A percentile compares a stretch with the other conserved stretches of the same genome.
These are phyloP conservation scores for Mucor irregularis DNA, from an alignment of 371 early-diverging fungal genomes.

Conservation along the genomic window DNA sequence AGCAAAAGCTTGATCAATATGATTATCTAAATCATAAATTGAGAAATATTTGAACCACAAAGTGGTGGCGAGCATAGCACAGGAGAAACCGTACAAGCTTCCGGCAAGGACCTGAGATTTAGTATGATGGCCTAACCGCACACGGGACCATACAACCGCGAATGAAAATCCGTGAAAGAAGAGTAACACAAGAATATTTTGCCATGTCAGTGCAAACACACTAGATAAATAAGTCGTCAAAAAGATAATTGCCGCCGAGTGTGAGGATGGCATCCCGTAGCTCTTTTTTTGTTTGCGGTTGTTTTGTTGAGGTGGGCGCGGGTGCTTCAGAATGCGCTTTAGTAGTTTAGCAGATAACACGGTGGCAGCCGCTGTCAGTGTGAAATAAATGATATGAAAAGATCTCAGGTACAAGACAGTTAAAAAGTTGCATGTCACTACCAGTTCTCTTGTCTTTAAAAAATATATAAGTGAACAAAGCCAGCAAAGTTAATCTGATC, in stretches of 20 bases:
- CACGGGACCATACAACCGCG: constrained; percentile 57
- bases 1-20: neutral
- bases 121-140: constrained; percentile 51
- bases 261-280: constrained; percentile 81
- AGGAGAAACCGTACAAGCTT: constrained; percentile 34
- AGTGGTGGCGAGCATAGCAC: constrained; percentile 37
- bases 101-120: constrained; percentile 55
- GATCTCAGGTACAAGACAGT: constrained; percentile 31
- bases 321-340: constrained; percentile 52
- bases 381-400: constrained; percentile 34
- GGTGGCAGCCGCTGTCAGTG: constrained; percentile 22
- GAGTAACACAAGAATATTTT: neutral
- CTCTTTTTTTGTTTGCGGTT: constrained; percentile 8
- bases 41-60: constrained; percentile 25
- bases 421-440: constrained; percentile 10
- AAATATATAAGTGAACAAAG: too few species aligned
- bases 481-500: neutral
- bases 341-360: constrained; percentile 44
- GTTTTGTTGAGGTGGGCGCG: constrained; percentile 23
- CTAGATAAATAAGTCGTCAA: constrained; percentile 56
- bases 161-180: constrained; percentile 37
- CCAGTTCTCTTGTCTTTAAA: constrained; percentile 15
- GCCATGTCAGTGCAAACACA: constrained; percentile 1
- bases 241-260: constrained; percentile 73
- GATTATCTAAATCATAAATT: neutral